Conservation (phyloP, 345 rosid species). For the Eutrema japonicum region DNA sequence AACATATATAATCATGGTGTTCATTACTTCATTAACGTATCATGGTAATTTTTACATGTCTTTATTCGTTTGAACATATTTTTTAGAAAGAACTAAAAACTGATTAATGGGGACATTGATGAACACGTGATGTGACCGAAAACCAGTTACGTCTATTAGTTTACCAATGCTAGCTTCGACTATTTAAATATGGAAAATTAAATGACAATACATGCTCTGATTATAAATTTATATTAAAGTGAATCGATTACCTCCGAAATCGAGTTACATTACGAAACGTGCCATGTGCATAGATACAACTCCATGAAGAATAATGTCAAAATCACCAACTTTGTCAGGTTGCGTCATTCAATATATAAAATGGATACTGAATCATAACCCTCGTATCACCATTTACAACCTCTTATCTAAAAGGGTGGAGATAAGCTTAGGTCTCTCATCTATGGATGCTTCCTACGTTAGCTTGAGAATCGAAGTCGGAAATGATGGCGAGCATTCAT, state of each 20-base stretch:
- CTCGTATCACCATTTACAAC: conserved; percentile 10
- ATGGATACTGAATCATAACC: neutral
- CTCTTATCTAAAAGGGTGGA: neutral
- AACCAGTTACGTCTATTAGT: too few species aligned
- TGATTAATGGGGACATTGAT: neutral
- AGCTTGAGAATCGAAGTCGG: neutral
- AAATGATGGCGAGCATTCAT: neutral
- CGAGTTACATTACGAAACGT: conserved; percentile 16
- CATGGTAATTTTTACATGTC: too few species aligned
- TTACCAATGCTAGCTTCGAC: too few species aligned
- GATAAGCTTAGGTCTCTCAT: neutral
- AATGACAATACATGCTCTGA: too few species aligned
- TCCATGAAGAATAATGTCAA: conserved; percentile 14
- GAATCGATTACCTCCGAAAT: neutral
- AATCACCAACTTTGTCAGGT: neutral
- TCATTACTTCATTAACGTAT: neutral
- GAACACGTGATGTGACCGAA: too few species aligned
- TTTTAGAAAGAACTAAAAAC: too few species aligned
- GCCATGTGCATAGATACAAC: neutral
- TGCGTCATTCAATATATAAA: neutral
- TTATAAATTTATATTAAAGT: too few species aligned
- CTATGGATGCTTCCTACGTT: neutral
- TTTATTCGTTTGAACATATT: too few species aligned
- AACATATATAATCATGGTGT: neutral
- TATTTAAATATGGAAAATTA: too few species aligned